Evolutionary conservation across 2,329 filamentous ascomycete species (phyloP), one percentile per base, ranked within the genome.

Genomic region (Dactylellina drechsleri): DNA sequence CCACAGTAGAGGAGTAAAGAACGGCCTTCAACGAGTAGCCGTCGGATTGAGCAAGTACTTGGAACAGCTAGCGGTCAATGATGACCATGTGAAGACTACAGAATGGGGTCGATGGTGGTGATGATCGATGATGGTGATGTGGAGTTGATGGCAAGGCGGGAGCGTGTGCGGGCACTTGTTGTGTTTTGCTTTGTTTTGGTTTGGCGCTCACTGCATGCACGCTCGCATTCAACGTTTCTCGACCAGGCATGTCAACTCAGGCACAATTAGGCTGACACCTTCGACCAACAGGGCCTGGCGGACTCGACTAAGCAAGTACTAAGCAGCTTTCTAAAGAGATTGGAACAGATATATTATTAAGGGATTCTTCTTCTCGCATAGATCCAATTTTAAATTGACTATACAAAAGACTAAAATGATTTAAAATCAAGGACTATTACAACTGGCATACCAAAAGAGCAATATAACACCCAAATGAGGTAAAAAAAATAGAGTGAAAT

Each of bases 161-260:
- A 49, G 57, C 56, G 57, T 61, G 57, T 54, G 65, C 56, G 65
- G 56, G 56, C 50, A 23, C 20, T 53, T 60, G 31, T 66, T 50
- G 64, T 68, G 65, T 68, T 68, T 61, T 70, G 66, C 50, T 70
- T 70, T 70, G 66, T 70, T 70, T 70, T 70, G 66, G 66, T 70
- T 60, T 49, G 57, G 41, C 20, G 52, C 31, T 5, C 31, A 36
- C 31, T 5, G 6, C 31, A 36, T 5, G 10, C 31, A 4, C 31
- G 31, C 31, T 7, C 5, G 31, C 31, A 36, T 8, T 36, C 10
- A 36, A 10, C 31, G 31, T 36, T 36, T 8, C 31, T 8, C 31
- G 31, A 36, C 31, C 5, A 36, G 31, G 31, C 31, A 36, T 10
- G 31, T 4, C 23, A 23, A 4, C 23, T 23, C 23, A 23, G 23